phyloP scores from a whole-genome alignment of 2,329 filamentous ascomycete genomes.

The Colletotrichum sp. region DNA sequence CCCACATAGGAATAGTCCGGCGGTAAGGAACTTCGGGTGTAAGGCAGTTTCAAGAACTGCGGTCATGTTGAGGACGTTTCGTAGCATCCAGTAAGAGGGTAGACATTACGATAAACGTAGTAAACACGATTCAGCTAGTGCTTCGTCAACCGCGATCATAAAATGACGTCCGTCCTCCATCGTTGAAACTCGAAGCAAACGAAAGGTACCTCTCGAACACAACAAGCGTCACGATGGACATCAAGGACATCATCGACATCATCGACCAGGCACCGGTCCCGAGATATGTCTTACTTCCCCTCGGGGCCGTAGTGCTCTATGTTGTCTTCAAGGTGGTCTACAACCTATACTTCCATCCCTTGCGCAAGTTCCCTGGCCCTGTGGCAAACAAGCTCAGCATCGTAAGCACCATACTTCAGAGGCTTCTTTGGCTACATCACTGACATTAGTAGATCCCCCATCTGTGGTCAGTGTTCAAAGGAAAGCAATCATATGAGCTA shows the following conservation, averaged over 20 bases:
- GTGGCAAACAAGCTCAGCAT: background rate
- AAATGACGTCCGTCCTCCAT: background rate
- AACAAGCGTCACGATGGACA: background rate
- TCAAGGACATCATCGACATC: background rate
- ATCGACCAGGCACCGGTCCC: background rate
- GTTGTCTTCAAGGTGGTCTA: background rate
- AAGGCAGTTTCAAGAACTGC: background rate
- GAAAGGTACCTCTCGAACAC: background rate
- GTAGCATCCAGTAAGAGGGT: background rate
- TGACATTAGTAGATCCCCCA: background rate
- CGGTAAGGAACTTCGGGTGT: background rate
- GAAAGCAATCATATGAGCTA: background rate
- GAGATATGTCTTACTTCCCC: background rate
- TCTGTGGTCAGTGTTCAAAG: background rate
- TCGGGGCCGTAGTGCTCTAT: background rate
- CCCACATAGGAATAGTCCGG: background rate
- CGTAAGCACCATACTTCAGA: background rate
- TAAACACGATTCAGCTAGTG: background rate
- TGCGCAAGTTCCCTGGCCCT: background rate
- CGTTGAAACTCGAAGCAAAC: background rate
- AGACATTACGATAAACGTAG: background rate
- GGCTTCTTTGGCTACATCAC: background rate
- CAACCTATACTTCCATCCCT: background rate
- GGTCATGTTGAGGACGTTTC: background rate
- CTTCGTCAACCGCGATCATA: background rate